Percentiles rank a stretch among this genome's conserved stretches.
phyloP scores from a whole-genome alignment of 1,284 basidiomycete genomes.

The Fomitopsis pinicola region DNA sequence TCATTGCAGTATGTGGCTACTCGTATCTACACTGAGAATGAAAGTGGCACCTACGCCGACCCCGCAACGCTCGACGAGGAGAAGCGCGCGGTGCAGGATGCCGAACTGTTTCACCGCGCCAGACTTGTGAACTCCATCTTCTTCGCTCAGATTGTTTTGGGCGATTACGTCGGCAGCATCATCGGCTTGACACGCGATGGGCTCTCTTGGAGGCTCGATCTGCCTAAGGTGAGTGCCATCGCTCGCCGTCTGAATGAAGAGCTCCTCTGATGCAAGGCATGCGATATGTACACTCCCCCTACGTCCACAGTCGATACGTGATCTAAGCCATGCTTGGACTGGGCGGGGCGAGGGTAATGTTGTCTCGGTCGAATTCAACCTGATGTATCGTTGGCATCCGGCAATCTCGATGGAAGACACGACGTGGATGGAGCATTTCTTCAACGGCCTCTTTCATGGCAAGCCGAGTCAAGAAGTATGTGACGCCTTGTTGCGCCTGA shows the following conservation, averaged over 20 bases:
- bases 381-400: conserved; percentile 75
- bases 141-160: conserved; percentile 69
- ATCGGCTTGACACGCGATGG: conserved; percentile 58
- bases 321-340: conserved; percentile 40
- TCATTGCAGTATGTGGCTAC: conserved; percentile 59
- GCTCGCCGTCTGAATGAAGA: too few relatives aligned
- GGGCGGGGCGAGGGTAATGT: conserved; percentile 69
- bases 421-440: conserved; percentile 47
- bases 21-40: conserved; percentile 68
- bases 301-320: conserved; percentile 40
- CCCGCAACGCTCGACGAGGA: conserved; percentile 29
- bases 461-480: conserved; percentile 9
- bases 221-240: conserved; percentile 44
- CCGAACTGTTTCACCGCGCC: conserved; percentile 74
- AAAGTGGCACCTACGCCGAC: conserved; percentile 42
- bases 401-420: conserved; percentile 58
- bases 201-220: conserved; percentile 56
- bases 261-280: not conserved
- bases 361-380: conserved; percentile 71
- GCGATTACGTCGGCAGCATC: conserved; percentile 74
- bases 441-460: conserved; percentile 13
- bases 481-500: not conserved
- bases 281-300: not conserved
- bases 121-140: conserved; percentile 58
- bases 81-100: conserved; percentile 46